Conservation (phyloP, 1,284 basidiomycete species). For the Phenoliferia sp. region DNA sequence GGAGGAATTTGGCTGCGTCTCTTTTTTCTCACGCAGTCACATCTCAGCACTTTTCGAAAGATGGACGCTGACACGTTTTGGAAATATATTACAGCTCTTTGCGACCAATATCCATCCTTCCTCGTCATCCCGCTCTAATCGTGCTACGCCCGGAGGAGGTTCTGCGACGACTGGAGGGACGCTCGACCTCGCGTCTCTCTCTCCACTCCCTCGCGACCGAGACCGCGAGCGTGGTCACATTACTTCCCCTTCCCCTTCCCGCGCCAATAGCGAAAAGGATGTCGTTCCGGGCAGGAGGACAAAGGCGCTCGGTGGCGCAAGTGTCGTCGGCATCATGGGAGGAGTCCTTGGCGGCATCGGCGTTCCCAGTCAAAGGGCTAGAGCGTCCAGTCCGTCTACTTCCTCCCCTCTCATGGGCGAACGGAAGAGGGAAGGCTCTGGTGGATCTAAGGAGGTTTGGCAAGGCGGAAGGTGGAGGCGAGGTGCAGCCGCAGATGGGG, state of each 20-base stretch:
- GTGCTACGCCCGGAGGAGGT: constrained; percentile 16
- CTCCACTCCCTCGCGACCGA: constrained; percentile 30
- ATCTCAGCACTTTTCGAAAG: constrained; percentile 21
- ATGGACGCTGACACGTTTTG: constrained; percentile 22
- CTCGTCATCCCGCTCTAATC: constrained; percentile 16
- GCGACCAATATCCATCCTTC: constrained; percentile 27
- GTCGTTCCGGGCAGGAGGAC: too few species aligned
- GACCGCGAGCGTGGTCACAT: constrained; percentile 29
- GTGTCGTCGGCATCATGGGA: constrained; percentile 21
- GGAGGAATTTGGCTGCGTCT: too few species aligned
- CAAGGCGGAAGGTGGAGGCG: constrained; percentile 28
- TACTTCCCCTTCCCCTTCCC: constrained; percentile 13
- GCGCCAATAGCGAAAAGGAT: not conserved
- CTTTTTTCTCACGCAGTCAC: not conserved
- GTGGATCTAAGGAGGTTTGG: constrained; percentile 24
- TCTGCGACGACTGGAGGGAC: constrained; percentile 10
- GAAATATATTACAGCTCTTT: constrained; percentile 18
- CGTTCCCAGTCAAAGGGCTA: not conserved
- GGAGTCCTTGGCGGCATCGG: constrained; percentile 31
- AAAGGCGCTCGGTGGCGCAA: too few species aligned
- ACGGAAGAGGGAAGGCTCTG: not conserved
- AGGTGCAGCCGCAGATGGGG: constrained; percentile 10
- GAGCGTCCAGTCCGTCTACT: not conserved
- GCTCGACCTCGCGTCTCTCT: constrained; percentile 29
- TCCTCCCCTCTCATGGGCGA: not conserved